Conservation (phyloP, 2,329 filamentous ascomycete genomes). For the Talaromyces verruculosus region DNA sequence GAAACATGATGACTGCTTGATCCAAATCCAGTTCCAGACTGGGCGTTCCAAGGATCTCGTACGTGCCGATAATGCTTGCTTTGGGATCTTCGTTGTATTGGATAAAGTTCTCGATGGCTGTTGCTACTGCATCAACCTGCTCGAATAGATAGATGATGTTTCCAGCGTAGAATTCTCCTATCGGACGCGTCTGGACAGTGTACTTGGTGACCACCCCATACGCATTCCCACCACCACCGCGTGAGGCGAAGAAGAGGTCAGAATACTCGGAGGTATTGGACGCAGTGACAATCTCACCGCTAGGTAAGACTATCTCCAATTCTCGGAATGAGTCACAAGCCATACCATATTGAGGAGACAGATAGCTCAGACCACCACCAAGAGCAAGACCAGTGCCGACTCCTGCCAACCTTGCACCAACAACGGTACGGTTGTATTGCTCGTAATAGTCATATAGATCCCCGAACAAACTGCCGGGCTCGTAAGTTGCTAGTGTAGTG, state of each 20-base stretch:
- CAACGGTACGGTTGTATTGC: not conserved
- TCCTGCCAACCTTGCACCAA: not conserved
- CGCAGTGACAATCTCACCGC: conserved; percentile 13
- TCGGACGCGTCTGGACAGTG: not conserved
- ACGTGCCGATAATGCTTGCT: conserved; percentile 37
- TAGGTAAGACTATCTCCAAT: conserved; percentile 16
- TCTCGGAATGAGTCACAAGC: conserved; percentile 19
- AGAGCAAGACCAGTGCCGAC: conserved; percentile 6
- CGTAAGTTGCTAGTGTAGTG: not conserved
- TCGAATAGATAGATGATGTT: not conserved
- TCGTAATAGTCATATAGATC: not conserved
- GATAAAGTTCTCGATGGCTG: conserved; percentile 35
- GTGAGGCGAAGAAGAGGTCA: not conserved
- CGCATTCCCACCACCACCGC: not conserved
- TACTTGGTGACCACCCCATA: not conserved
- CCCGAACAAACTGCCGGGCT: not conserved
- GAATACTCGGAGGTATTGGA: conserved; percentile 14
- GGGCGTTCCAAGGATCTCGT: conserved; percentile 33
- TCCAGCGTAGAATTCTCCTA: not conserved
- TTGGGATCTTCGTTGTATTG: conserved; percentile 37
- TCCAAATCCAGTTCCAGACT: conserved; percentile 33
- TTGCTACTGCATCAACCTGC: conserved; percentile 24
- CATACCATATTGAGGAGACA: conserved; percentile 18
- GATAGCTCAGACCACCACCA: conserved; percentile 18
- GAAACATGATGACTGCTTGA: conserved; percentile 36